Base-by-base conservation (phyloP, 192 early-diverging fungal genomes). In the Entomortierella parvispora region DNA sequence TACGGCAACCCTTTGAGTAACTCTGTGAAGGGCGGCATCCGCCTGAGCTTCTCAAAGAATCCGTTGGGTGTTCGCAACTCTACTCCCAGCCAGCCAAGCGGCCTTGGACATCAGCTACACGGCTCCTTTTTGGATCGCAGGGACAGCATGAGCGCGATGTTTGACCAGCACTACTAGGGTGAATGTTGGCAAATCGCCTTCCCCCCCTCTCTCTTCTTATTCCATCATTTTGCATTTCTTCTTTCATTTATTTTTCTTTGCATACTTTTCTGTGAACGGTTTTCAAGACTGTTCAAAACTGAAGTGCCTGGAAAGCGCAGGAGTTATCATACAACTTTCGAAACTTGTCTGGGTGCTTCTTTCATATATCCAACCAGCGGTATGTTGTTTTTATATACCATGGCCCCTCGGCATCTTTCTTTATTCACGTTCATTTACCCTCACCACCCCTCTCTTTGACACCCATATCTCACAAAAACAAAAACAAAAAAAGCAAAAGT, bases 11-110 rank as follows among this genome's bases (percentile, higher is more conserved):
- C 86, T 29, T 74, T 99, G 45, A 82, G 84, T 26, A 95, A 92
- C 82, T 96, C 94, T 7, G 88, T 93, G 32, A 95, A 95, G 80
- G 92, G 95, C 33, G 97, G 97, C 33, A 96, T 99, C 69, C 89
- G 97, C 18, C 88, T 99, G 17, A 92, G 90, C 76, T 99, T 94
- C 79, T 94, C 92, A 59, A 99, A 99, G 82, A 99, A 99, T 69
- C 97, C 97, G n/a, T 84, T 99, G 18, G 96, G 96, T 40, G 93
- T 96, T 22, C 89, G 96, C 25, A 87, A 68, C 56, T 77, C 74
- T 54, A 64, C 54, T 6, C 31, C 53, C 8, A 63, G 54, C 22
- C 74, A 68, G 54, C 54, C 60, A 29, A 77, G 64, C 48, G 61
- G 74, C 37, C 61, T 77, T 40, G 61, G 74, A 23, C 49, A 58